Evolutionary conservation across 352 stramenopile genomes (phyloP).

Genomic region (Paralagenidium karlingii): DNA sequence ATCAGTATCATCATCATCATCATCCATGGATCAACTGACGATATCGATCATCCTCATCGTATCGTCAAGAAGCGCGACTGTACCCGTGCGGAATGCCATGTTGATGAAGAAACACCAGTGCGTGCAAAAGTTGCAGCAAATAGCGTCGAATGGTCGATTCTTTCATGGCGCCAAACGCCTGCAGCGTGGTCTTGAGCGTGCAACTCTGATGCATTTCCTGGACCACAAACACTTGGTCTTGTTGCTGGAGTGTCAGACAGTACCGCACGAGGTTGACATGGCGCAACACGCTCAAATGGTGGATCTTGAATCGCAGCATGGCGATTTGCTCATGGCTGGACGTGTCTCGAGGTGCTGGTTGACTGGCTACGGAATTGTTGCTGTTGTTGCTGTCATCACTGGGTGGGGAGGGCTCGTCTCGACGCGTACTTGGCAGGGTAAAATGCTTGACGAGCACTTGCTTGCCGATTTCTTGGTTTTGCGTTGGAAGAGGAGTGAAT

Average conservation of each 20-base stretch:
- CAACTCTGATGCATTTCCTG: slow-evolving; percentile 23
- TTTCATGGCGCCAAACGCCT: slow-evolving; percentile 61
- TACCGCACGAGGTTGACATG: slow-evolving; percentile 34
- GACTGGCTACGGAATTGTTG: slow-evolving; percentile 2
- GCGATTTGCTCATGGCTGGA: slow-evolving; percentile 5
- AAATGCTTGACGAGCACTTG: slow-evolving; percentile 9
- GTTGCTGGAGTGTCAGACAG: slow-evolving; percentile 16
- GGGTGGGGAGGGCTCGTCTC: neutral
- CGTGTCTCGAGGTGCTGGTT: too few species aligned
- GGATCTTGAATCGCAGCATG: slow-evolving; percentile 17
- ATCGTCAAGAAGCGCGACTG: too few species aligned
- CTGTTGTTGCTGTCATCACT: slow-evolving; percentile 6
- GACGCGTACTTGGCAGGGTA: neutral
- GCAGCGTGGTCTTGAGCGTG: slow-evolving; percentile 38
- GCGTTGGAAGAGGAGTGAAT: slow-evolving; percentile 2
- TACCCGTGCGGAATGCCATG: slow-evolving; percentile 35
- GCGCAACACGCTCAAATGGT: slow-evolving; percentile 18
- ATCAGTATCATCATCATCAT: neutral
- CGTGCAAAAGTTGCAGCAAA: slow-evolving; percentile 40
- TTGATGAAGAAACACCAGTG: slow-evolving; percentile 27
- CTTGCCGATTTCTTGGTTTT: neutral
- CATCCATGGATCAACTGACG: neutral
- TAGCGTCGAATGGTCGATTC: slow-evolving; percentile 58
- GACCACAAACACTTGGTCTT: slow-evolving; percentile 20
- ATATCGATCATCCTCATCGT: too few species aligned